Base-by-base conservation (phyloP, 75 land plant genomes). In the Gnetum montanum region DNA sequence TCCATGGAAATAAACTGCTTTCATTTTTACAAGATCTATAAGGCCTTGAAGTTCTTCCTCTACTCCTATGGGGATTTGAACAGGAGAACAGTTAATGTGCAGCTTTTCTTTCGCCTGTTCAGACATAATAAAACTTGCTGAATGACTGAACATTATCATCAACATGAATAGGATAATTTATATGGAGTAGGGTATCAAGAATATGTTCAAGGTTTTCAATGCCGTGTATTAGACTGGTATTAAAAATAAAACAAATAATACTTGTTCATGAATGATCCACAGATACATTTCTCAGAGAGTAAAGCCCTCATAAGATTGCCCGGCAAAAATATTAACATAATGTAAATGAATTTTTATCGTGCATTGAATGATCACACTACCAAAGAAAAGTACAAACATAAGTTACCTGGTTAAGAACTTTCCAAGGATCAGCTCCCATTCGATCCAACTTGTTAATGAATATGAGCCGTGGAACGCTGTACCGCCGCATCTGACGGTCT, bases 351-450 rank as follows among this genome's bases (percentile, higher is more conserved):
- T 40, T 10, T 10, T 15, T 10, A 10, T 15, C 15, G 15, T 15
- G 15, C 10, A 40, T 10, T 10, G 41, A 40, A 40, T 40, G 15
- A 40, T 10, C 41, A 10, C 41, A 40, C 41, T 15, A 40, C 10
- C 41, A 10, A 15, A 10, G 10, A 41, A 31, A 15, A 25, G 4
- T 24, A 16, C 1, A 6, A 53, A 34, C 0, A 31, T 57, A 22
- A 38, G 3, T 18, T 27, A 90, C 99, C 97, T 90, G 99, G 53
- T 72, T 76, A 20, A 95, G 71, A 68, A 95, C 96, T 59, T 78
- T 95, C 97, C 97, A 95, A 4, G 99, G 99, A 75, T 95, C 99
- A 6, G 99, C 99, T 48, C 99, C 99, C 79, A 83, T 82, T 13
- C 99, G 72, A 67, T 95, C 99, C 49, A 90, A 73, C 57, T 95